Evolutionary conservation across 1,139 yeast species (phyloP).

Genomic region (Nadsonia commutata): DNA sequence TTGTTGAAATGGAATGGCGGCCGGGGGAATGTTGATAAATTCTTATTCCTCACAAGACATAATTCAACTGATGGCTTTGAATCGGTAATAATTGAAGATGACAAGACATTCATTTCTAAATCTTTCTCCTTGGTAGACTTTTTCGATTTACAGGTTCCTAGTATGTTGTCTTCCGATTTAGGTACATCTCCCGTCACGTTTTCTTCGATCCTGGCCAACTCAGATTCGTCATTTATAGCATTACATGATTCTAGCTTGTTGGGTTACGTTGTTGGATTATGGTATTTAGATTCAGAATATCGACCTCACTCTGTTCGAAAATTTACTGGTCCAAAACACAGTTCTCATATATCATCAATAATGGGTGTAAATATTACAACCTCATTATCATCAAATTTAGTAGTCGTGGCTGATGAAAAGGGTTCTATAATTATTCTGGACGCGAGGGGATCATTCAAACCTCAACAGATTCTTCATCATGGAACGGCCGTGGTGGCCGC

Average conservation of each 20-base stretch:
- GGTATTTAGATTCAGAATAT: conserved; percentile 31
- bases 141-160: neutral
- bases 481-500: neutral
- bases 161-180: neutral
- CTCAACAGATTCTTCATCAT: neutral
- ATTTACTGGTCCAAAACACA: too few relatives aligned
- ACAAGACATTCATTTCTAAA: too few relatives aligned
- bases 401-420: neutral
- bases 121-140: too few relatives aligned
- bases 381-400: neutral
- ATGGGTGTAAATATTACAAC: neutral
- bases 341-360: too few relatives aligned
- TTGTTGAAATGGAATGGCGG: neutral
- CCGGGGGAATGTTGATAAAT: too few relatives aligned
- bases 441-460: neutral
- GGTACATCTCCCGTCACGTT: too few relatives aligned
- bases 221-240: neutral
- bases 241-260: conserved; percentile 28
- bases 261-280: conserved; percentile 80
- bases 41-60: too few relatives aligned
- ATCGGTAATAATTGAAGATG: too few relatives aligned
- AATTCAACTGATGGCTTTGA: too few relatives aligned
- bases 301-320: neutral
- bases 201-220: too few relatives aligned
- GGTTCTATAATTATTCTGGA: neutral